These are phyloP conservation scores for Westerdykella ornata DNA, from an alignment of 2,329 filamentous ascomycete species.

Conservation along the genomic window DNA sequence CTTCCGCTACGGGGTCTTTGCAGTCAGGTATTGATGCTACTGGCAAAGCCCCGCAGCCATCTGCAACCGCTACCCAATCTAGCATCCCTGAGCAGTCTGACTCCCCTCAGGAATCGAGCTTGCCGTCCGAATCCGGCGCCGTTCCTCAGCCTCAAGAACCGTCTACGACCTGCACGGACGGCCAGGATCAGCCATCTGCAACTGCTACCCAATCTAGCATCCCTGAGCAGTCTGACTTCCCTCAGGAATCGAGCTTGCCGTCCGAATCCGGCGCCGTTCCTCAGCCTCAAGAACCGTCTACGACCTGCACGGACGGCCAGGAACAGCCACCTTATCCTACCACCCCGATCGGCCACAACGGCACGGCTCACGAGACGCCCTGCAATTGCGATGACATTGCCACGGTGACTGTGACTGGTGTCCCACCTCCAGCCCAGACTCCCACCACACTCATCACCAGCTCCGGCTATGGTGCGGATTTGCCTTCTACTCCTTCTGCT, in stretches of 20 bases:
- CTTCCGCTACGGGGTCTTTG: slow-evolving; percentile 24
- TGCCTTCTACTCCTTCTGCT: neutral
- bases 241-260: too few species aligned
- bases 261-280: neutral
- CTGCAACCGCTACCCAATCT: neutral
- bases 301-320: neutral
- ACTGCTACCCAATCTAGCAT: neutral
- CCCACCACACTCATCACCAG: slow-evolving; percentile 6
- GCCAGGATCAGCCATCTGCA: neutral
- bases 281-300: neutral
- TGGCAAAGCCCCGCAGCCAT: slow-evolving; percentile 1
- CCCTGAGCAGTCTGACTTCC: neutral
- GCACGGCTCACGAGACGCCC: slow-evolving; percentile 7
- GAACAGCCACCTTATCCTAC: neutral
- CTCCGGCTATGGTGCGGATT: neutral
- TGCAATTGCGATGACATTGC: slow-evolving; percentile 21
- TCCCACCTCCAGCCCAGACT: slow-evolving; percentile 10
- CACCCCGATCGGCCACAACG: neutral
- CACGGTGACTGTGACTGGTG: slow-evolving; percentile 26
- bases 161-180: neutral
- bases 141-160: neutral
- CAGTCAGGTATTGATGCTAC: slow-evolving; percentile 22
- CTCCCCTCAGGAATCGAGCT: neutral
- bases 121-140: too few species aligned
- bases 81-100: neutral